These are phyloP conservation scores for Elongisporangium senticosum DNA, from an alignment of 352 stramenopile genomes.

Conservation along the genomic window DNA sequence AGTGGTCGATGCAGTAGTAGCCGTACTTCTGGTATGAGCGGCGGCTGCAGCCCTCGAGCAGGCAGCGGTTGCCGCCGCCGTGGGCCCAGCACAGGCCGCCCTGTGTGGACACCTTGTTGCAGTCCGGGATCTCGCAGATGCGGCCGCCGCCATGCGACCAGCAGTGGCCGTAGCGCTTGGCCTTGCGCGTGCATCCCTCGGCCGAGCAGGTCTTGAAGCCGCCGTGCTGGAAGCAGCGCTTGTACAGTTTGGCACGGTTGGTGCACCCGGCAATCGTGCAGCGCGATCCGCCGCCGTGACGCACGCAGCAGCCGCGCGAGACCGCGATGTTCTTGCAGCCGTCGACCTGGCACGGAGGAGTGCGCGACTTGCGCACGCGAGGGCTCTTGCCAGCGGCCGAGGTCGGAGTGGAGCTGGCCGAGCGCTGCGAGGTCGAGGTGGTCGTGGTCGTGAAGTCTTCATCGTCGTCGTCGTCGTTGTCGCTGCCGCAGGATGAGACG, in stretches of 20 bases:
- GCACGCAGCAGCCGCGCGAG: slow-evolving; percentile 43
- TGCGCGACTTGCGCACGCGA: slow-evolving; percentile 32
- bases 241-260: slow-evolving; percentile 69
- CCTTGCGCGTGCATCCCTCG: slow-evolving; percentile 58
- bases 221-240: slow-evolving; percentile 74
- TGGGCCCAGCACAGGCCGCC: slow-evolving; percentile 72
- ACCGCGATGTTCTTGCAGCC: slow-evolving; percentile 62
- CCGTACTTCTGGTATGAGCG: slow-evolving; percentile 74
- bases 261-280: slow-evolving; percentile 50
- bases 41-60: slow-evolving; percentile 56
- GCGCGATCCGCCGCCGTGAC: slow-evolving; percentile 42
- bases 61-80: slow-evolving; percentile 69
- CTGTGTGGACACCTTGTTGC: slow-evolving; percentile 60
- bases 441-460: not conserved
- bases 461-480: slow-evolving; percentile 26
- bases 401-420: slow-evolving; percentile 1
- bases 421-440: slow-evolving; percentile 6
- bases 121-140: slow-evolving; percentile 54
- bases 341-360: slow-evolving; percentile 52
- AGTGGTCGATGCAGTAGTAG: slow-evolving; percentile 64
- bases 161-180: slow-evolving; percentile 80
- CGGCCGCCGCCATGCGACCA: slow-evolving; percentile 72
- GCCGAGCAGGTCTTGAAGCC: slow-evolving; percentile 64
- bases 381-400: slow-evolving; percentile 1
- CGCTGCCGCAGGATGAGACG: slow-evolving; percentile 18